Evolutionary conservation across 2,329 filamentous ascomycete genomes (phyloP).

Genomic region (Colletotrichum orchidophilum): DNA sequence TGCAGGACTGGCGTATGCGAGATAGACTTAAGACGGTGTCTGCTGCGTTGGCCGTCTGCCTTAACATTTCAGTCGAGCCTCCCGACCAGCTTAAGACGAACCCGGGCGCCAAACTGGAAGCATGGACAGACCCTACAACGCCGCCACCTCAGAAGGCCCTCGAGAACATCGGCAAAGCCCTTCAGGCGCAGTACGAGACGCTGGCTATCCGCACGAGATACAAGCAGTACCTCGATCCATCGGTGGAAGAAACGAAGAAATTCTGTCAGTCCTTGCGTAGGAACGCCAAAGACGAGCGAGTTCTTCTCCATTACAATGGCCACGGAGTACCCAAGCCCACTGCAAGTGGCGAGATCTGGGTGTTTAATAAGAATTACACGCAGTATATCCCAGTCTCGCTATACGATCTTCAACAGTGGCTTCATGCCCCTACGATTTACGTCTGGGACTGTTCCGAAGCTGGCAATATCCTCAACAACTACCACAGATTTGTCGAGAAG

Average conservation of each 20-base stretch:
- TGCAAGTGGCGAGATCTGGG: constrained; percentile 96
- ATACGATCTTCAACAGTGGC: constrained; percentile 94
- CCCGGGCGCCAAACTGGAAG: constrained; percentile 92
- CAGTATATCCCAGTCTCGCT: constrained; percentile 98
- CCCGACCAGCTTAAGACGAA: constrained; percentile 96
- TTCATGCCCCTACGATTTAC: constrained; percentile 93
- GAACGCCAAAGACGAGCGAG: constrained; percentile 94
- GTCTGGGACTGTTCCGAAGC: constrained; percentile 98
- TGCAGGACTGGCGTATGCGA: constrained; percentile 97
- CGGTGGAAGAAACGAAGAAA: constrained; percentile 96
- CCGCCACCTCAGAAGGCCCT: constrained; percentile 85
- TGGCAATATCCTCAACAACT: constrained; percentile 94
- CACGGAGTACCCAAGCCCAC: constrained; percentile 97
- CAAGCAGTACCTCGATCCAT: constrained; percentile 96
- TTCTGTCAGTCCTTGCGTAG: constrained; percentile 90
- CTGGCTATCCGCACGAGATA: constrained; percentile 95
- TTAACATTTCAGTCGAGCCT: constrained; percentile 97
- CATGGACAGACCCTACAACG: constrained; percentile 92
- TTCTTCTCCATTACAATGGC: constrained; percentile 98
- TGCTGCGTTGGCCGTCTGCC: constrained; percentile 89
- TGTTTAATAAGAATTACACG: constrained; percentile 98
- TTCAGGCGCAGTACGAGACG: constrained; percentile 97
- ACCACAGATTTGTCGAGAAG: constrained; percentile 93
- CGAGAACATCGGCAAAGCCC: constrained; percentile 92
- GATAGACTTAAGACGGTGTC: constrained; percentile 97